These are phyloP conservation scores for Xylaria intraflava DNA, from an alignment of 495 filamentous ascomycete genomes.

Conservation along the genomic window DNA sequence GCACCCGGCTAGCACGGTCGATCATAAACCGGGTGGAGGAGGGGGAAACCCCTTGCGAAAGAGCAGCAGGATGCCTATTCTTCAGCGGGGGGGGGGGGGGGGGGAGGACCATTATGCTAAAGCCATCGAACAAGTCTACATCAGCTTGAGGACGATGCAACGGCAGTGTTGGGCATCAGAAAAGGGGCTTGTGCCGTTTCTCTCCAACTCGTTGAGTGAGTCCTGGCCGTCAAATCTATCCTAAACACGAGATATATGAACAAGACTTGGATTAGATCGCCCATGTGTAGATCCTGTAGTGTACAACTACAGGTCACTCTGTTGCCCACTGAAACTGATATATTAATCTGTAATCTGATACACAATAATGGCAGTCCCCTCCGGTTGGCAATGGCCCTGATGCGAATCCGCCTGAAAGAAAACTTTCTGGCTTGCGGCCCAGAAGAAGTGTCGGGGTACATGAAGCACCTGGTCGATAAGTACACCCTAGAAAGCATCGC, in stretches of 20 bases:
- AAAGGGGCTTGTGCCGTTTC: conserved; percentile 20
- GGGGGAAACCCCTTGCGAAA: conserved; percentile 30
- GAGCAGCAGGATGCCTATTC: conserved; percentile 49
- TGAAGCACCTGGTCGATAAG: conserved; percentile 11
- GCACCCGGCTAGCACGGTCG: conserved; percentile 35
- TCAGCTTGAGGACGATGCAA: background rate
- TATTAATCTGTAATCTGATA: conserved; percentile 36
- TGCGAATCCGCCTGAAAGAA: conserved; percentile 25
- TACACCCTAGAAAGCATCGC: background rate
- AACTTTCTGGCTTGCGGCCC: conserved; percentile 17
- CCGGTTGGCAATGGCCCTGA: conserved; percentile 20
- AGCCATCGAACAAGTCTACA: conserved; percentile 40
- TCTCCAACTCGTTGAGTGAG: conserved; percentile 25
- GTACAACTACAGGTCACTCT: conserved; percentile 14
- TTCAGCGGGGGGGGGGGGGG: too few species aligned
- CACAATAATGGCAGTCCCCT: conserved; percentile 45
- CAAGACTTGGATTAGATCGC: conserved; percentile 23
- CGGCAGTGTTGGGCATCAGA: conserved; percentile 9
- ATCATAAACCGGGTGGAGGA: conserved; percentile 30
- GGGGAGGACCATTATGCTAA: conserved; percentile 30
- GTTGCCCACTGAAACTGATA: background rate
- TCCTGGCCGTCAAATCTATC: conserved; percentile 19
- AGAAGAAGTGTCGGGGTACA: background rate
- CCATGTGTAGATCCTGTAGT: conserved; percentile 19
- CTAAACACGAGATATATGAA: conserved; percentile 23